Conservation (phyloP, 495 filamentous ascomycete genomes). For the Lophium mytilinum region DNA sequence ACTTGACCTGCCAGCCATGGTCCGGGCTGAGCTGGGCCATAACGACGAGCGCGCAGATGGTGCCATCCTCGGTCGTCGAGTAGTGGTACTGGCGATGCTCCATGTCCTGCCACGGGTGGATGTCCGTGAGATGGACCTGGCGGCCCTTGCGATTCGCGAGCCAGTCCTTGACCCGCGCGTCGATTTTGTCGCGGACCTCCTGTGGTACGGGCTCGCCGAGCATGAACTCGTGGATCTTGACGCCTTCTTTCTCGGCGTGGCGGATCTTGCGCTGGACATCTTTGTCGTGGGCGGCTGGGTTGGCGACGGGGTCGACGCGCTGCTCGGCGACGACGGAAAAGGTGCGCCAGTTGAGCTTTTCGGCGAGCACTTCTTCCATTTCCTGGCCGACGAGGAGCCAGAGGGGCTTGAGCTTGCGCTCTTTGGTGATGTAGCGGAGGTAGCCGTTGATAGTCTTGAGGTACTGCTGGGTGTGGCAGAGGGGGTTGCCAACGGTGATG, state of each 20-base stretch:
- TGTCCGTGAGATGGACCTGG: constrained; percentile 79
- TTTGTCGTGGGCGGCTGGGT: constrained; percentile 45
- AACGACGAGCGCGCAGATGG: constrained; percentile 63
- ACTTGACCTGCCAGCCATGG: constrained; percentile 83
- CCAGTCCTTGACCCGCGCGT: constrained; percentile 70
- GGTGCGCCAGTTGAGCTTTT: constrained; percentile 72
- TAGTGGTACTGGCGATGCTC: constrained; percentile 77
- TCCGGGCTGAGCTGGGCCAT: constrained; percentile 64
- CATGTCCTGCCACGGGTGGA: constrained; percentile 70
- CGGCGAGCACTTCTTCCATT: constrained; percentile 65
- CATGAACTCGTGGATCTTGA: constrained; percentile 60
- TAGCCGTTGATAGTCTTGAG: constrained; percentile 59
- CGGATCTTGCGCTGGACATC: constrained; percentile 64
- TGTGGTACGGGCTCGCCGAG: constrained; percentile 54
- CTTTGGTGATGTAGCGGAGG: constrained; percentile 61
- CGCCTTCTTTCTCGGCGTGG: constrained; percentile 67
- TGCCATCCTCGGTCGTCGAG: constrained; percentile 56
- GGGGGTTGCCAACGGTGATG: constrained; percentile 72
- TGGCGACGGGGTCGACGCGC: constrained; percentile 57
- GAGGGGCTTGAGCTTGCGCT: constrained; percentile 64
- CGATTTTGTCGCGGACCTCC: constrained; percentile 54
- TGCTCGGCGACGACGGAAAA: constrained; percentile 79
- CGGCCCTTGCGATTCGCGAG: constrained; percentile 66
- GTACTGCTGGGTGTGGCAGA: constrained; percentile 68
- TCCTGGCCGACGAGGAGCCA: constrained; percentile 67